These are phyloP conservation scores for Limtongozyma cylindracea DNA, from an alignment of 805 yeast genomes.

Conservation along the genomic window DNA sequence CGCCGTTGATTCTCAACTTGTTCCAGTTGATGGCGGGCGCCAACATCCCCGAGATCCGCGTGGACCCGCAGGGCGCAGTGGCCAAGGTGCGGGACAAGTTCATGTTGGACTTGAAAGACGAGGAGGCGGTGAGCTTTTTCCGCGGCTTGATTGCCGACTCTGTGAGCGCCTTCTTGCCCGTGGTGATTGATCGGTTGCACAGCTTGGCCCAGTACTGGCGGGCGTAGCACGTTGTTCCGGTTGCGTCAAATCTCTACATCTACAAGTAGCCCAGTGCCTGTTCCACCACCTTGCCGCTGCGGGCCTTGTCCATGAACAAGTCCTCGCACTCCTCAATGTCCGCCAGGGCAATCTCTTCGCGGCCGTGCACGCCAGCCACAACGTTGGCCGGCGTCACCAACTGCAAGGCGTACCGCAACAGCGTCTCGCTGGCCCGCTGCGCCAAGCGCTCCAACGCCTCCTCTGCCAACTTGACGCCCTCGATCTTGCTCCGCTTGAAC, in stretches of 20 bases:
- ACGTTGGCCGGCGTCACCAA: constrained; percentile 78
- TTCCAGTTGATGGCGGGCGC: constrained; percentile 90
- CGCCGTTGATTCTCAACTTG: constrained; percentile 70
- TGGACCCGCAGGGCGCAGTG: constrained; percentile 70
- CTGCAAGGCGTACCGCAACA: constrained; percentile 82
- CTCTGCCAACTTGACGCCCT: constrained; percentile 33
- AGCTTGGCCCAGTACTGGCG: constrained; percentile 97
- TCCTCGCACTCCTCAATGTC: constrained; percentile 71
- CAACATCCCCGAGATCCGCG: constrained; percentile 68
- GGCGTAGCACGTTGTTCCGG: too few species aligned
- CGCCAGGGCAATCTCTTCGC: constrained; percentile 34
- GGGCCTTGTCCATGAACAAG: constrained; percentile 64
- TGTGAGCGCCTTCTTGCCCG: constrained; percentile 81
- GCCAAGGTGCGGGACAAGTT: constrained; percentile 87
- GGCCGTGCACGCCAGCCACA: constrained; percentile 47
- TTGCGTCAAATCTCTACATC: too few species aligned
- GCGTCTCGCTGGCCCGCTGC: constrained; percentile 44
- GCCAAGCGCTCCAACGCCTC: constrained; percentile 64
- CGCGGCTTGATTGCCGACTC: constrained; percentile 85
- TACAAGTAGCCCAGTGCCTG: constrained; percentile 13
- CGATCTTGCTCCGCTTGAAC: constrained; percentile 59
- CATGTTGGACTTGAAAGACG: constrained; percentile 81
- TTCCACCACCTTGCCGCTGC: constrained; percentile 53
- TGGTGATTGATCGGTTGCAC: constrained; percentile 85
- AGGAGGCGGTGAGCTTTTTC: constrained; percentile 86